Percentiles rank a stretch among this genome's conserved stretches.
phyloP scores from a whole-genome alignment of 176 grass and related monocot species.

The Musa schizocarpa region DNA sequence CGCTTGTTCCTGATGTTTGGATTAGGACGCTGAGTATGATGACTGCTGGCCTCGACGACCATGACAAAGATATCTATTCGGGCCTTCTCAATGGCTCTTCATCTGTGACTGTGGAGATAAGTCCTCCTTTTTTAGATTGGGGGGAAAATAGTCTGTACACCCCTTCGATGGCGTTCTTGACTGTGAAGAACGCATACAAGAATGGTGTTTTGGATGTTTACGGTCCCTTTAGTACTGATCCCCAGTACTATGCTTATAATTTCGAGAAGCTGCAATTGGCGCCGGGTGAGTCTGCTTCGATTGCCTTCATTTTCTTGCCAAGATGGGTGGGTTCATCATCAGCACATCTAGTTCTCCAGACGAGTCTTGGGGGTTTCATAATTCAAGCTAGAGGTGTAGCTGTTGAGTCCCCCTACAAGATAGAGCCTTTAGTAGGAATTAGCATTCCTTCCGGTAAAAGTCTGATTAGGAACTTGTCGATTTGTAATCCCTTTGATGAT shows the following conservation, averaged over 20 bases:
- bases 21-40: constrained; percentile 51
- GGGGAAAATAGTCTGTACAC: constrained; percentile 49
- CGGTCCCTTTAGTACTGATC: constrained; percentile 71
- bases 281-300: constrained; percentile 53
- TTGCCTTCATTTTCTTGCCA: constrained; percentile 76
- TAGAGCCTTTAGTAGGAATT: constrained; percentile 54
- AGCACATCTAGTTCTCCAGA: constrained; percentile 79
- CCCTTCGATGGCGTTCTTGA: constrained; percentile 54
- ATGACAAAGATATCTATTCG: constrained; percentile 19
- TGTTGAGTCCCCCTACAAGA: constrained; percentile 53
- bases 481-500: constrained; percentile 78
- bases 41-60: constrained; percentile 38
- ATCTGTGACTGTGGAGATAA: constrained; percentile 51
- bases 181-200: constrained; percentile 51
- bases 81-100: constrained; percentile 34
- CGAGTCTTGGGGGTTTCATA: constrained; percentile 81
- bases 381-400: constrained; percentile 71
- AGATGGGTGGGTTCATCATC: constrained; percentile 57
- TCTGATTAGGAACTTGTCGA: constrained; percentile 62
- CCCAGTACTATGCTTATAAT: constrained; percentile 73
- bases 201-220: constrained; percentile 51
- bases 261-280: constrained; percentile 54
- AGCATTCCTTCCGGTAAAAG: constrained; percentile 36
- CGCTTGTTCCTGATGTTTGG: constrained; percentile 79
- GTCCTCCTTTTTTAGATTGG: constrained; percentile 73